Percentiles rank a stretch among this genome's conserved stretches.
phyloP scores from a whole-genome alignment of 1,284 basidiomycete genomes.

The Xerocomus cyaneibrunnescens region DNA sequence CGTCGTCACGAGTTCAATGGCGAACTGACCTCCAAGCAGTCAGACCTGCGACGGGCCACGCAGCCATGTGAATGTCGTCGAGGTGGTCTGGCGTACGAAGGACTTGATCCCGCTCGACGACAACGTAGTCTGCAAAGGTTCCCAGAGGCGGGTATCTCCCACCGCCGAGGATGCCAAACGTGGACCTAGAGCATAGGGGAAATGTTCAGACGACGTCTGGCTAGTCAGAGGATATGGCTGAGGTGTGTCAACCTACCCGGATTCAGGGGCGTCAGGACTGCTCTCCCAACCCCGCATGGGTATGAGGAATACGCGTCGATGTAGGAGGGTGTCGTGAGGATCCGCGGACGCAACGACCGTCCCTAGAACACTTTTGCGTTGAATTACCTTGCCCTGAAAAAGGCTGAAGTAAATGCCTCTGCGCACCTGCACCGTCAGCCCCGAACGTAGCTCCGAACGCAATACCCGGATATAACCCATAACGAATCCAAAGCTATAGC shows the following conservation, averaged over 20 bases:
- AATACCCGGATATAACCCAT: constrained; percentile 69
- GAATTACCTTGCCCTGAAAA: background rate
- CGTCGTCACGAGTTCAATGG: background rate
- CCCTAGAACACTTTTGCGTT: constrained; percentile 40
- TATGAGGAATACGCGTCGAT: constrained; percentile 68
- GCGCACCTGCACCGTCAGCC: constrained; percentile 70
- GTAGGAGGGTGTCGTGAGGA: constrained; percentile 54
- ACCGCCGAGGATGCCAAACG: constrained; percentile 64
- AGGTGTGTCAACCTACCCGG: constrained; percentile 17
- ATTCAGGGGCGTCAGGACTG: constrained; percentile 61
- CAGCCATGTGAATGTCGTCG: constrained; percentile 66
- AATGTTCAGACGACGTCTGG: constrained; percentile 6
- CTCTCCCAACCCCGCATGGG: constrained; percentile 77
- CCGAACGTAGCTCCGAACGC: constrained; percentile 62
- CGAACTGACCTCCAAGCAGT: constrained; percentile 76
- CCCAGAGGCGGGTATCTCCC: constrained; percentile 54
- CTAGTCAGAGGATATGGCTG: no score
- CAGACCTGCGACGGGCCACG: constrained; percentile 75
- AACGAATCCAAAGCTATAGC: constrained; percentile 69
- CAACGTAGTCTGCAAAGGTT: constrained; percentile 77
- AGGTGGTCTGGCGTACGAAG: constrained; percentile 70
- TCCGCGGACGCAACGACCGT: constrained; percentile 58
- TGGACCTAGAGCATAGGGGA: constrained; percentile 27
- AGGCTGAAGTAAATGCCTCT: background rate
- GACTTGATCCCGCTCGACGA: constrained; percentile 69